Base-by-base conservation (phyloP, 345 rosid species). In the Psidium friedrichsthalianum region DNA sequence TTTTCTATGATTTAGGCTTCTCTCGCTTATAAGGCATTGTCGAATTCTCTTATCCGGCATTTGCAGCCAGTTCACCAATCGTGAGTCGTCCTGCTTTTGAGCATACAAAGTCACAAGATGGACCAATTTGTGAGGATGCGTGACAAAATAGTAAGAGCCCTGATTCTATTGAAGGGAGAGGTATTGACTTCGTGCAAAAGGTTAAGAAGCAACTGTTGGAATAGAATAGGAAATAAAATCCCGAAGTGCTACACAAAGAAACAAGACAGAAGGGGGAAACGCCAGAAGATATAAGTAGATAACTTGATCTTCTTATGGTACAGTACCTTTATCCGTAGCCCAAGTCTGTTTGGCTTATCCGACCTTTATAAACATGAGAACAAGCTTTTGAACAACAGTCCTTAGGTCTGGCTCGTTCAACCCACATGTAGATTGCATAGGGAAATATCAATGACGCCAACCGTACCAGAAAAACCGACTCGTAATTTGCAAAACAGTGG, bases 391-490 rank as follows among this genome's bases (percentile, higher is more conserved):
- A 29, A 94, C 96, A 22, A 90, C 91, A 84, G 90, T 88, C 44
- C 84, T 91, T 56, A 95, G 92, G 74, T 93, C 94, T 88, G 90
- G 93, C 92, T 95, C 95, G 15, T 89, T 89, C 89, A 97, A 91
- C 78, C 24, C 81, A 87, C 98, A 95, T n/a, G 98, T 94, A 82
- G 96, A 94, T 91, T 90, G 95, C 86, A 97, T 92, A 13, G 98
- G 98, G 89, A 94, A 84, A 95, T 92, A 40, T 74, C 98, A 95
- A 89, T 97, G 97, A 87, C 96, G 94, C 98, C 98, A 95, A 47
- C 99, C 94, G 88, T 90, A 91, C 87, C 82, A 83, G 58, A 25
- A 89, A 88, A 55, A 59, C 22, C 80, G 82, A 74, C 69, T 61
- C 8, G 40, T 0, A 61, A 29, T 15, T 0, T 29, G 42, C 42